Conservation (phyloP, 108 stramenopile species). For the Cyclotella sp. region DNA sequence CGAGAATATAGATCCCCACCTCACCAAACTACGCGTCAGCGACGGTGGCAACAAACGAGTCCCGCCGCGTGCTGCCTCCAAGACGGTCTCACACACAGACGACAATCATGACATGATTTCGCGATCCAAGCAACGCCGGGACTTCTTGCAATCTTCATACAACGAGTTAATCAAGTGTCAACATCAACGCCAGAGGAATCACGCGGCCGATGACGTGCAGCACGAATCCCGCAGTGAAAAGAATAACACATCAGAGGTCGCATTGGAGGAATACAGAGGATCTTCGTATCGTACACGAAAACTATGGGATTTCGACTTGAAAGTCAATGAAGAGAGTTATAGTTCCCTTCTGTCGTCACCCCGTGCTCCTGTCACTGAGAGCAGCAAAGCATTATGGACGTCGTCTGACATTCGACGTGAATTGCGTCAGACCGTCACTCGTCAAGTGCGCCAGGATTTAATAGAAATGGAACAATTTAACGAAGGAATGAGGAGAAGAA, state of each 20-base stretch:
- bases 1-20: slow-evolving; percentile 5
- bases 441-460: slow-evolving; percentile 1
- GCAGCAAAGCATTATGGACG: neutral
- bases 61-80: slow-evolving; percentile 10
- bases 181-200: too few relatives aligned
- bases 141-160: slow-evolving; percentile 1
- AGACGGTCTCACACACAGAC: neutral
- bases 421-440: slow-evolving; percentile 4
- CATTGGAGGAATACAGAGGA: neutral
- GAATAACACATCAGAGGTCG: neutral
- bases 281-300: slow-evolving; percentile 10
- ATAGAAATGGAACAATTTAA: neutral
- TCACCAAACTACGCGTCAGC: slow-evolving; percentile 8
- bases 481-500: slow-evolving; percentile 15
- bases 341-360: neutral
- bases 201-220: neutral
- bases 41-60: neutral
- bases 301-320: slow-evolving; percentile 15
- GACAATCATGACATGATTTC: slow-evolving; percentile 1
- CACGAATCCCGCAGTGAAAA: too few relatives aligned
- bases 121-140: slow-evolving; percentile 2
- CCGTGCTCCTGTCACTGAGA: neutral
- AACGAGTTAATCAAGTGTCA: neutral
- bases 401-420: slow-evolving; percentile 10
- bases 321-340: neutral